phyloP scores from a whole-genome alignment of 2,329 filamentous ascomycete genomes.

The Claviceps spartinae region DNA sequence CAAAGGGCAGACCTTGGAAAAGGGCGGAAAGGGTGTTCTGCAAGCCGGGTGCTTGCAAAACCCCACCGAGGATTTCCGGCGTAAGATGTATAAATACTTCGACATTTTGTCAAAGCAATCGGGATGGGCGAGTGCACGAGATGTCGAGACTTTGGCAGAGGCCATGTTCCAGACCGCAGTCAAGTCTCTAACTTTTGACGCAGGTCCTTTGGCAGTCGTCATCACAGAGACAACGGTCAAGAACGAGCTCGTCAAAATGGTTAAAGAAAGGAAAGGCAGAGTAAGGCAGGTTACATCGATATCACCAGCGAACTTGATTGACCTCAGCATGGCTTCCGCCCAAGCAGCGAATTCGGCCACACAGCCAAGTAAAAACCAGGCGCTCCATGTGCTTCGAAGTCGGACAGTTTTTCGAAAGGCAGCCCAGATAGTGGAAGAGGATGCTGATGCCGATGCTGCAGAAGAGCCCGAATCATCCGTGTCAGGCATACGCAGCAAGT shows the following conservation, averaged over 20 bases:
- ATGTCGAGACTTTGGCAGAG: conserved; percentile 42
- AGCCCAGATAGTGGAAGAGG: conserved; percentile 6
- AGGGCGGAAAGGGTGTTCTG: conserved; percentile 9
- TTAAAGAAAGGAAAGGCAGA: background rate
- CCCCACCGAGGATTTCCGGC: conserved; percentile 4
- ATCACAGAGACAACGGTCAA: background rate
- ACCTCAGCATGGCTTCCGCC: background rate
- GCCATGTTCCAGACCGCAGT: conserved; percentile 26
- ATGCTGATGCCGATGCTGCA: background rate
- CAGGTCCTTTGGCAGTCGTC: background rate
- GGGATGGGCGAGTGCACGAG: conserved; percentile 51
- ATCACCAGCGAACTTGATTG: background rate
- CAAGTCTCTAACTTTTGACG: conserved; percentile 6
- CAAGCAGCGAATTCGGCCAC: background rate
- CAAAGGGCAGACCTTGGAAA: conserved; percentile 10
- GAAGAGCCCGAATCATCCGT: too few relatives aligned
- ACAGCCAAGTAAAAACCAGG: background rate
- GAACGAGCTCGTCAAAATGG: background rate
- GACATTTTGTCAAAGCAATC: conserved; percentile 15
- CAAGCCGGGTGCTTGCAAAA: conserved; percentile 14
- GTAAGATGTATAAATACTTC: conserved; percentile 19
- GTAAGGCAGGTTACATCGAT: background rate
- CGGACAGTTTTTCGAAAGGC: background rate
- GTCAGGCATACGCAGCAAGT: background rate
- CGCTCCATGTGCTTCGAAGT: too few relatives aligned